Conservation (phyloP, 2,329 filamentous ascomycete species). For the Monosporascus cannonballus region DNA sequence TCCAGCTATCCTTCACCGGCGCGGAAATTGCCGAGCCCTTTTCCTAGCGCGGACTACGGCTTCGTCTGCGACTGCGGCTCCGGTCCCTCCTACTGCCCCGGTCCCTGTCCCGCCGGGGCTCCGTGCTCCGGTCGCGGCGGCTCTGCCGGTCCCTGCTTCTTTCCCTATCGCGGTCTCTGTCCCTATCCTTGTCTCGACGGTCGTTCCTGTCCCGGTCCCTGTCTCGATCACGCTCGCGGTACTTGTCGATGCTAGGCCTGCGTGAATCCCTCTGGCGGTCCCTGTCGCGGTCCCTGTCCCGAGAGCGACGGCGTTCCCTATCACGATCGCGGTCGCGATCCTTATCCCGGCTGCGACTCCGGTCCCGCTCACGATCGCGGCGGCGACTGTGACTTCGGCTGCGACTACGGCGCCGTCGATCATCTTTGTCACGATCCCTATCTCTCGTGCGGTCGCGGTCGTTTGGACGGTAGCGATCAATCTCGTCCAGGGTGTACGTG, state of each 20-base stretch:
- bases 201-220: constrained; percentile 27
- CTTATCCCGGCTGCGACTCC: constrained; percentile 28
- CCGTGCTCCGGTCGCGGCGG: constrained; percentile 14
- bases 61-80: constrained; percentile 16
- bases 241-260: neutral
- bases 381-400: constrained; percentile 28
- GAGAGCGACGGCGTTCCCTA: constrained; percentile 28
- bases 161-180: constrained; percentile 19
- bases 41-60: constrained; percentile 20
- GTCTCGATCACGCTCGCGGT: constrained; percentile 20
- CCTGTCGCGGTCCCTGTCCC: constrained; percentile 34
- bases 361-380: constrained; percentile 24
- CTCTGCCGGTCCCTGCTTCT: constrained; percentile 28
- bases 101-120: constrained; percentile 17
- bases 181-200: constrained; percentile 17
- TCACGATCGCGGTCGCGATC: constrained; percentile 26
- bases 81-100: constrained; percentile 21
- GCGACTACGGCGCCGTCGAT: constrained; percentile 17
- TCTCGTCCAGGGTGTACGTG: constrained; percentile 11
- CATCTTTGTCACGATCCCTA: constrained; percentile 22
- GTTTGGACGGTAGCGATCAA: constrained; percentile 11
- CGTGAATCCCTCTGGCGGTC: constrained; percentile 22
- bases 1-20: neutral
- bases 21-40: constrained; percentile 4
- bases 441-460: constrained; percentile 12